Evolutionary conservation across 73 alveolate species (phyloP).

Genomic region (Tetrahymena borealis): DNA sequence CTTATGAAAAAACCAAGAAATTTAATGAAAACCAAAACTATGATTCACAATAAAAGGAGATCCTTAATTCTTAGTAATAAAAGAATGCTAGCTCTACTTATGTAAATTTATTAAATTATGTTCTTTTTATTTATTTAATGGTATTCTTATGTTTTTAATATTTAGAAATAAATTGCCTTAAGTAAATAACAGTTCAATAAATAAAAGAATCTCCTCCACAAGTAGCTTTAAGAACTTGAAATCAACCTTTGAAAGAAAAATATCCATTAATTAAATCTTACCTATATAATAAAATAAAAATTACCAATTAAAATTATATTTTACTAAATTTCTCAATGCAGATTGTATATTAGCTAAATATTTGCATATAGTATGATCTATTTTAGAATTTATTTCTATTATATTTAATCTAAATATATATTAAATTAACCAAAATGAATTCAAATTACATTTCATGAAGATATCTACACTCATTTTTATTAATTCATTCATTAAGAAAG

Average conservation of each 20-base stretch:
- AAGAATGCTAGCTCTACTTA: not conserved
- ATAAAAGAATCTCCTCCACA: not conserved
- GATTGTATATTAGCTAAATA: too few species aligned
- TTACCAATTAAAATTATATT: too few species aligned
- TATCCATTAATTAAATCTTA: too few species aligned
- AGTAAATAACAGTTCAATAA: not conserved
- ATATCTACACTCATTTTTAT: too few species aligned
- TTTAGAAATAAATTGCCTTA: not conserved
- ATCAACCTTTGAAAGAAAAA: not conserved
- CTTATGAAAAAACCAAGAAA: not conserved
- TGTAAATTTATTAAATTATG: not conserved
- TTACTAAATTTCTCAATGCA: too few species aligned
- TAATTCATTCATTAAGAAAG: too few species aligned
- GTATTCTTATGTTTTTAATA: not conserved
- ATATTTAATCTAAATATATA: too few species aligned
- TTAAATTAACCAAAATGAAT: too few species aligned
- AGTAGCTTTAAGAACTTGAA: not conserved
- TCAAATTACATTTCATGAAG: too few species aligned
- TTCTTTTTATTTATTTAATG: not conserved
- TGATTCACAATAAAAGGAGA: not conserved
- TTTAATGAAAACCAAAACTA: not conserved
- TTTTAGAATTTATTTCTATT: too few species aligned
- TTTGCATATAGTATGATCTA: too few species aligned
- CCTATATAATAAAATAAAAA: too few species aligned
- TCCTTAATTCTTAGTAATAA: not conserved